phyloP scores from a whole-genome alignment of 805 yeast genomes.

The Myxozyma vanderwaltii region DNA sequence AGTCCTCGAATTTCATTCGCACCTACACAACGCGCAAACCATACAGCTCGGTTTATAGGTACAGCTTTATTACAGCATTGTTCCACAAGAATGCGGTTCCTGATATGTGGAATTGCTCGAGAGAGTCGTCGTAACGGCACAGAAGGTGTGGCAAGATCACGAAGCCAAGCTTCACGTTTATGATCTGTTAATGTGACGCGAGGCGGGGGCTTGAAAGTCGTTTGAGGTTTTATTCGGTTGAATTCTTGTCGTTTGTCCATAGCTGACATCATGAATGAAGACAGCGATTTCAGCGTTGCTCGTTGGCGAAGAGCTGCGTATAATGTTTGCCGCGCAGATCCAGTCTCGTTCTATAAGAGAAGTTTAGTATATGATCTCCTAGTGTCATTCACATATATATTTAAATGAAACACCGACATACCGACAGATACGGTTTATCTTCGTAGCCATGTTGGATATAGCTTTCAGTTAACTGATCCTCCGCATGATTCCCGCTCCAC shows the following conservation, averaged over 20 bases:
- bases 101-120: constrained; percentile 80
- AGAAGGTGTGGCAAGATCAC: constrained; percentile 68
- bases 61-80: constrained; percentile 66
- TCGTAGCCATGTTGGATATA: constrained; percentile 70
- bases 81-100: constrained; percentile 72
- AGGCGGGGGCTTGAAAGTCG: constrained; percentile 77
- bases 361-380: background rate
- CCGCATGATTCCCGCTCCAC: constrained; percentile 63
- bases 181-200: constrained; percentile 88
- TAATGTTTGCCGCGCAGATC: constrained; percentile 65
- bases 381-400: background rate
- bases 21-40: constrained; percentile 88
- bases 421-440: constrained; percentile 46
- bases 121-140: constrained; percentile 69
- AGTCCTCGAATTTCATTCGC: constrained; percentile 70
- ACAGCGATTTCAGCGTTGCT: constrained; percentile 52
- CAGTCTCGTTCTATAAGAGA: constrained; percentile 56
- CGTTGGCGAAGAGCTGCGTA: constrained; percentile 46
- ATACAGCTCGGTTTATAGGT: constrained; percentile 79
- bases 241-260: constrained; percentile 51
- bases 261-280: constrained; percentile 52
- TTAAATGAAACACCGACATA: background rate
- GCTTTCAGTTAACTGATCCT: constrained; percentile 55
- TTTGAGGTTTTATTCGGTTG: constrained; percentile 51
- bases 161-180: constrained; percentile 82